A percentile compares a stretch with the other conserved stretches of the same genome.
Evolutionary conservation across 2,329 filamentous ascomycete genomes (phyloP).

Genomic region (Salinomyces thailandicus): DNA sequence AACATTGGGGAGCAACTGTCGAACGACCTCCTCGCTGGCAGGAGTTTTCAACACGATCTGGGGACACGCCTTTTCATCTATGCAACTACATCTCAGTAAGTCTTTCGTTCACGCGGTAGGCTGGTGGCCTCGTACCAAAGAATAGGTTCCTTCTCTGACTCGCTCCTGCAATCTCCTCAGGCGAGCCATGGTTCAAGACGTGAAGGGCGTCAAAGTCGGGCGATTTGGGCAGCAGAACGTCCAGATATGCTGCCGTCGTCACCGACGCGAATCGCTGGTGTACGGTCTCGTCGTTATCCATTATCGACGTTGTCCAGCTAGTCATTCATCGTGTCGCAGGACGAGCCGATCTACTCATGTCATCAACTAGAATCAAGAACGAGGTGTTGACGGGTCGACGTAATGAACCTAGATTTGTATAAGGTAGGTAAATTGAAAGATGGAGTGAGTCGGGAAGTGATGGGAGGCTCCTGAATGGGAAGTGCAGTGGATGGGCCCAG

Average conservation of each 20-base stretch:
- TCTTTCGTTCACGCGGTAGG: not conserved
- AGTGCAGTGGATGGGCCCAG: too few relatives aligned
- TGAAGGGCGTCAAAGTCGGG: conserved; percentile 13
- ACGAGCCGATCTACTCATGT: too few relatives aligned
- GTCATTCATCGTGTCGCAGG: too few relatives aligned
- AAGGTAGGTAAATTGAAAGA: too few relatives aligned
- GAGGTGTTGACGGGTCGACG: too few relatives aligned
- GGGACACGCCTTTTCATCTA: conserved; percentile 21
- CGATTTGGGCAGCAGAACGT: conserved; percentile 18
- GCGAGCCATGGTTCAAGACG: conserved; percentile 11
- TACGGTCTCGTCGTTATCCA: not conserved
- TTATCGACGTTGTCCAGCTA: too few relatives aligned
- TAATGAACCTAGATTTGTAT: too few relatives aligned
- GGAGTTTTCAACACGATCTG: conserved; percentile 18
- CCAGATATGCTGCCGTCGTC: conserved; percentile 15
- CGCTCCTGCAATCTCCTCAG: conserved; percentile 15
- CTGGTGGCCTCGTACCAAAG: conserved; percentile 15
- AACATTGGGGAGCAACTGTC: conserved; percentile 14
- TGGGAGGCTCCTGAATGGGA: too few relatives aligned
- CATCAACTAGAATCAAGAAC: too few relatives aligned
- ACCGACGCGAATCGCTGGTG: conserved; percentile 14
- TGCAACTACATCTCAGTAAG: conserved; percentile 13
- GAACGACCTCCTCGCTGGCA: conserved; percentile 10
- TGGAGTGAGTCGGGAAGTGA: too few relatives aligned
- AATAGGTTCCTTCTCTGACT: conserved; percentile 20